phyloP scores from a whole-genome alignment of 1,284 basidiomycete species.

The Austroboletus niveus region DNA sequence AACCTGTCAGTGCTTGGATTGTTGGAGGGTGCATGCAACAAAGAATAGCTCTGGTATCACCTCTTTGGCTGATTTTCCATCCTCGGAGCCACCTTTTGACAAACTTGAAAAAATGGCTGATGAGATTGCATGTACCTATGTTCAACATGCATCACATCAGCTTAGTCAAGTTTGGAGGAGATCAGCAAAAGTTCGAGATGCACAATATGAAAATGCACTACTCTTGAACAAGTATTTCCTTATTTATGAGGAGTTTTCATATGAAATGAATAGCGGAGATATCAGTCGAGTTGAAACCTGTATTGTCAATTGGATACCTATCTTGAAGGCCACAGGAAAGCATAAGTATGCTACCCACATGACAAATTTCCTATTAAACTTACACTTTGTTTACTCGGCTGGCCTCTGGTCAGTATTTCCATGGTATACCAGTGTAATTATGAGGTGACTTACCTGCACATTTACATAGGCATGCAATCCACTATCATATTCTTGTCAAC shows the following conservation, averaged over 20 bases:
- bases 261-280: constrained; percentile 8
- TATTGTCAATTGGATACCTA: constrained; percentile 1
- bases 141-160: no score
- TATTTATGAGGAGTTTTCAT: constrained; percentile 8
- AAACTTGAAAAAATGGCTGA: no score
- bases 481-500: constrained; percentile 19
- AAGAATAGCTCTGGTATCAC: no score
- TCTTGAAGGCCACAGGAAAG: constrained; percentile 16
- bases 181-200: no score
- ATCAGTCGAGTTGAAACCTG: constrained; percentile 1
- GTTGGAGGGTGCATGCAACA: no score
- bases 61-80: no score
- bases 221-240: constrained; percentile 11
- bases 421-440: no score
- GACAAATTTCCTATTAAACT: constrained; percentile 2
- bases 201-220: constrained; percentile 4
- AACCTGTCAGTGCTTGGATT: no score
- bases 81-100: no score
- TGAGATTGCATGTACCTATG: no score
- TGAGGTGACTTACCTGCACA: no score
- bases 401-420: neutral
- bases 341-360: constrained; percentile 17
- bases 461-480: neutral
- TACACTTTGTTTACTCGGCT: constrained; percentile 9
- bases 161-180: no score